These are phyloP conservation scores for Hypoxylon sp. DNA, from an alignment of 2,329 filamentous ascomycete genomes.

Conservation along the genomic window DNA sequence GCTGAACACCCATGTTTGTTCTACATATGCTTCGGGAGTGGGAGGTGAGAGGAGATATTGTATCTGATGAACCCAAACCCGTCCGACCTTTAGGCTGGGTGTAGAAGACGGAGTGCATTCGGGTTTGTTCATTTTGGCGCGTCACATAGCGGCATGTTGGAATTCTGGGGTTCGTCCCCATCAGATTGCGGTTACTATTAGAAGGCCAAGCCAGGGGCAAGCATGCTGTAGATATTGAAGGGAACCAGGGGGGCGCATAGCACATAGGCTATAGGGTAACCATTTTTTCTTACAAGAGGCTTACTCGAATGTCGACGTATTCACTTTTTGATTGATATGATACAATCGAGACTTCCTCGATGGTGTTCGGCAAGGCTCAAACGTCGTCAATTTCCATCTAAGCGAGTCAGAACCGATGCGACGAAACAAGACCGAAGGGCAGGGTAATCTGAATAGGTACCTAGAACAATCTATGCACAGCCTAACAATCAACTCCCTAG, in stretches of 20 bases:
- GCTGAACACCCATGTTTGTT: not conserved
- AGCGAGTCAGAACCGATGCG: not conserved
- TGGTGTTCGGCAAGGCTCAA: not conserved
- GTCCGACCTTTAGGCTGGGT: not conserved
- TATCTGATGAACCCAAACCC: not conserved
- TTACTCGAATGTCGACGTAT: not conserved
- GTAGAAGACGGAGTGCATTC: constrained; percentile 4
- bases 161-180: constrained; percentile 8
- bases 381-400: not conserved
- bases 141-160: constrained; percentile 8
- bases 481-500: constrained; percentile 25
- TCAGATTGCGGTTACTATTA: constrained; percentile 19
- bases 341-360: not conserved
- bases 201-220: constrained; percentile 12
- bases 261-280: constrained; percentile 22
- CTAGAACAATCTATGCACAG: constrained; percentile 17
- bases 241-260: constrained; percentile 5
- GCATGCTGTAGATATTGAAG: constrained; percentile 22
- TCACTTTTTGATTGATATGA: not conserved
- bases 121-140: constrained; percentile 5
- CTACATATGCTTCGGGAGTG: not conserved
- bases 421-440: not conserved
- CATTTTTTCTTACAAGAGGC: not conserved
- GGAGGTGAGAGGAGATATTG: not conserved
- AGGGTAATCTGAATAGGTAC: constrained; percentile 1